A percentile compares a stretch with the other conserved stretches of the same genome.
Conservation (phyloP, 2,329 filamentous ascomycete genomes). For the Arachnomyces sp. region DNA sequence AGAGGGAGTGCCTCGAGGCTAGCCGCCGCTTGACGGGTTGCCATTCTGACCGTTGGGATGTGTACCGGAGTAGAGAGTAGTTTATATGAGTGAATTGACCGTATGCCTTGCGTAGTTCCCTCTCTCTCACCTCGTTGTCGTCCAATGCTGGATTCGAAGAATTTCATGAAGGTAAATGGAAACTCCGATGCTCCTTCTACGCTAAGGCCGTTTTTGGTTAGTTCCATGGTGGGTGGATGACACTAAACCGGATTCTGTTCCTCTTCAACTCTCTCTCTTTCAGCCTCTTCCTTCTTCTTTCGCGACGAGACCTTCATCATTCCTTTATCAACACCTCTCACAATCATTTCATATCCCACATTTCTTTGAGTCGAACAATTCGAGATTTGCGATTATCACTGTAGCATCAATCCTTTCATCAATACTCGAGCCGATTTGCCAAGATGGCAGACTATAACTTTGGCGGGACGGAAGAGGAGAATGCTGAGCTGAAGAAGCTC, state of each 20-base stretch:
- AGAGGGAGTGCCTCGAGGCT: conserved; percentile 62
- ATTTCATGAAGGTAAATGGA: too few species aligned
- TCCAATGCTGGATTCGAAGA: too few species aligned
- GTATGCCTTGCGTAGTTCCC: too few species aligned
- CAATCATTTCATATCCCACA: conserved; percentile 4
- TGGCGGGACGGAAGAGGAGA: conserved; percentile 71
- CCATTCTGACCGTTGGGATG: conserved; percentile 7
- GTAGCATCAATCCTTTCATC: background rate
- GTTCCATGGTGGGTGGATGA: background rate
- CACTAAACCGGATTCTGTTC: conserved; percentile 20
- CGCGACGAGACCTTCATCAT: conserved; percentile 3
- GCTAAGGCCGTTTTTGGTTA: background rate
- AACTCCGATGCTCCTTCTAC: too few species aligned
- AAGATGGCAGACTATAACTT: conserved; percentile 67
- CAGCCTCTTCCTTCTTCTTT: conserved; percentile 5
- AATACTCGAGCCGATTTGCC: conserved; percentile 4
- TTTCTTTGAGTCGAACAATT: background rate
- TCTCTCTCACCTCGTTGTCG: too few species aligned
- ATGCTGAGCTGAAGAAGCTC: conserved; percentile 71
- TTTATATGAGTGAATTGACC: too few species aligned
- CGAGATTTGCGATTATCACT: conserved; percentile 2
- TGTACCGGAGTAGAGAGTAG: too few species aligned
- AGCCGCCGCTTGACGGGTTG: conserved; percentile 7
- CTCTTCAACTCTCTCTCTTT: conserved; percentile 5
- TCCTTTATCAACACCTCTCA: conserved; percentile 10